A percentile compares a stretch with the other conserved stretches of the same genome.
phyloP scores from a whole-genome alignment of 2,329 filamentous ascomycete species.

The Aspergillus neoniger region DNA sequence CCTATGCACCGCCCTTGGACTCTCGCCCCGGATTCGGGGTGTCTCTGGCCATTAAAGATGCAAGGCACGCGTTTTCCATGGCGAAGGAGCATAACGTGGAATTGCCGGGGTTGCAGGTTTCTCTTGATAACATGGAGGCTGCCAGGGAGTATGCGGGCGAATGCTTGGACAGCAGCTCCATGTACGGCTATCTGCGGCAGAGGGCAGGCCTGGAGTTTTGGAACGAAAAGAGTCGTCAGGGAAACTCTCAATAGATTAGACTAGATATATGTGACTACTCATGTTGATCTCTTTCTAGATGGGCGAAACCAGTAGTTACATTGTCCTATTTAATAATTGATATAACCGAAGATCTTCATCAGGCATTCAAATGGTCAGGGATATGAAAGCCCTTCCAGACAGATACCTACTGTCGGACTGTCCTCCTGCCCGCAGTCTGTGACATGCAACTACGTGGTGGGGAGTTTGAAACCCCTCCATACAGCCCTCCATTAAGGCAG shows the following conservation, averaged over 20 bases:
- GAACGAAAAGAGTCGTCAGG: slow-evolving; percentile 41
- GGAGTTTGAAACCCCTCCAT: no score
- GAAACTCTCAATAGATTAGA: background rate
- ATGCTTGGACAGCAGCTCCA: slow-evolving; percentile 42
- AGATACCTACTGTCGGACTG: no score
- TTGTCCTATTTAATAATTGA: no score
- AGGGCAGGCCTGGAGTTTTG: slow-evolving; percentile 41
- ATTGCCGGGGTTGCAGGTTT: slow-evolving; percentile 37
- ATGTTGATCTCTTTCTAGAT: no score
- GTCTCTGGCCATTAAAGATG: slow-evolving; percentile 42
- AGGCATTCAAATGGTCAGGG: no score
- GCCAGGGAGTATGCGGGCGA: slow-evolving; percentile 40
- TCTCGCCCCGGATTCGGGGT: slow-evolving; percentile 41
- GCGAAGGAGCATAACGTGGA: slow-evolving; percentile 34
- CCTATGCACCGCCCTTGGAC: slow-evolving; percentile 42
- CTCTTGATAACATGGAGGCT: slow-evolving; percentile 39
- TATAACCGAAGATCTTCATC: no score
- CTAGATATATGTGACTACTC: no score
- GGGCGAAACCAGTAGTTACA: no score
- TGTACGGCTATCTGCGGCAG: slow-evolving; percentile 41
- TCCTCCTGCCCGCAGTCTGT: no score
- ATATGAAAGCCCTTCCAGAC: no score
- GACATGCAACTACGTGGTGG: no score
- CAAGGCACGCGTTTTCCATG: slow-evolving; percentile 37
- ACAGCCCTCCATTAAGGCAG: no score